These are phyloP conservation scores for Triticum monococcum DNA, from an alignment of 176 grass and related monocot genomes.

Conservation along the genomic window DNA sequence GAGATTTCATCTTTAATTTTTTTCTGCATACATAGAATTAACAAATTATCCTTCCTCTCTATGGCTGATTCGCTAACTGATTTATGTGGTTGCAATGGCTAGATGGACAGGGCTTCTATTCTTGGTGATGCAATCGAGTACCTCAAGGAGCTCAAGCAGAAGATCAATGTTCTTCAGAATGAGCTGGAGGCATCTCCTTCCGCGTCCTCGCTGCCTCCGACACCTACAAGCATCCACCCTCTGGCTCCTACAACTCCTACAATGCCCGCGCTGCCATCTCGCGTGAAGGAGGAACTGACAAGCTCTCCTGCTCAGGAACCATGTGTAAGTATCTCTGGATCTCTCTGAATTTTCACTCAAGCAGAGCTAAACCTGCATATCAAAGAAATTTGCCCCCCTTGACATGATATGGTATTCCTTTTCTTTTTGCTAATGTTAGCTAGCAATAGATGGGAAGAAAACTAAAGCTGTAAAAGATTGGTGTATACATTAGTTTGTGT, in stretches of 20 bases:
- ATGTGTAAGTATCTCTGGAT: neutral
- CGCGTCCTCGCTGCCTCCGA: constrained; percentile 59
- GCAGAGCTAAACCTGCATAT: neutral
- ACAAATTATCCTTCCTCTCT: neutral
- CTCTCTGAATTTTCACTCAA: neutral
- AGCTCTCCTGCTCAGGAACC: constrained; percentile 50
- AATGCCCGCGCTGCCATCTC: constrained; percentile 63
- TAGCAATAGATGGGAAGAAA: neutral
- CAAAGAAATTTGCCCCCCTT: neutral
- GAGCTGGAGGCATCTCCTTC: constrained; percentile 77
- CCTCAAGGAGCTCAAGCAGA: constrained; percentile 81
- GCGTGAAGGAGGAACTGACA: constrained; percentile 67
- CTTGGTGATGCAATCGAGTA: constrained; percentile 90
- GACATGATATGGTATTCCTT: neutral
- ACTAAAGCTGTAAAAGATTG: no score
- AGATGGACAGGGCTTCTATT: constrained; percentile 98
- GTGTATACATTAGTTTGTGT: neutral
- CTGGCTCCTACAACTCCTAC: constrained; percentile 50
- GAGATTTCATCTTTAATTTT: neutral
- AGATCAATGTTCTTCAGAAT: constrained; percentile 81
- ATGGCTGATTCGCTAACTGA: constrained; percentile 40
- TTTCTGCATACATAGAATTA: neutral
- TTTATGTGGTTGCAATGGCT: constrained; percentile 12
- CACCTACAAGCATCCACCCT: constrained; percentile 79
- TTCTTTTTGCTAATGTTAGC: neutral